Base-by-base conservation (phyloP, 106 monocot species). In the Acorus gramineus region DNA sequence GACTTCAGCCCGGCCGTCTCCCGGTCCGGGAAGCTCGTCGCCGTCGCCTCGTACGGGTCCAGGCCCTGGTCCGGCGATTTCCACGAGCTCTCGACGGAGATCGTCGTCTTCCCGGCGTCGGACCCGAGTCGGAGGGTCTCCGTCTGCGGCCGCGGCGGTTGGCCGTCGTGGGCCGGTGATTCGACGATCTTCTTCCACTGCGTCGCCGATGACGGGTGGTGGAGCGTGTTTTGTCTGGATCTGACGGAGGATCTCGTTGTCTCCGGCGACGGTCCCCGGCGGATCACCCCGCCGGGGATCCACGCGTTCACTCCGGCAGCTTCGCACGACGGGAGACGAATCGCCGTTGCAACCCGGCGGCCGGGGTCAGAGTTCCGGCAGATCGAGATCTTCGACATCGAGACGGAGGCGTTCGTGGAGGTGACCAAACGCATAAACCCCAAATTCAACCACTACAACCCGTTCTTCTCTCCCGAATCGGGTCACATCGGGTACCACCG, bases 231-330 rank as follows among this genome's bases (percentile, higher is more conserved):
- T 82, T 69, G 73, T 0, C 57, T 62, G 14, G 83, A 84, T 52
- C 13, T 93, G 4, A 46, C 70, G 6, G 67, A 56, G 5, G 64
- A 69, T 47, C 45, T 52, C 49, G 63, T 57, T 2, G 4, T 4
- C 2, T 46, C 50, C 11, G 44, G 7, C 28, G 52, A n/a, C 56
- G 59, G 64, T 6, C 6, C 64, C 8, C 60, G 53, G 2, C 79
- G 93, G 42, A 62, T 95, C 46, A 95, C 90, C 2, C 94, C 94
- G 53, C 64, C 90, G 7, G 94, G 94, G 0, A 3, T 95, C 10
- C 94, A 95, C 76, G 82, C 80, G 14, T 71, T 95, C 76, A 95
- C 94, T 4, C 94, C 94, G 6, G 76, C 91, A 9, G 80, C 84
- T 5, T 55, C 72, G 13, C 68, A 74, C 46, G 76, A 81, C 63